Evolutionary conservation across 805 yeast species (phyloP).

Genomic region (Crinitomyces ghanaensis): DNA sequence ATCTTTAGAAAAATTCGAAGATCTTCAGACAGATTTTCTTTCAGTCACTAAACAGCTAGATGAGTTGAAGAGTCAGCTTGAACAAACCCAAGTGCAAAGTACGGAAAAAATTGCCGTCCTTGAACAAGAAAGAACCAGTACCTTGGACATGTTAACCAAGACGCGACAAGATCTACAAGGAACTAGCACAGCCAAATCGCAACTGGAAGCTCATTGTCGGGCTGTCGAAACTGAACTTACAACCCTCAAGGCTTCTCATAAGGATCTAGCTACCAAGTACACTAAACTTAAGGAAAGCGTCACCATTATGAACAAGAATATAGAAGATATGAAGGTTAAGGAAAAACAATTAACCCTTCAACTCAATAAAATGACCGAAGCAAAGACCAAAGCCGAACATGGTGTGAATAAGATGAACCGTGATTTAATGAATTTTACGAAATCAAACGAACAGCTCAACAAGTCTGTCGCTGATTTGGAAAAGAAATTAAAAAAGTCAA

Average conservation of each 20-base stretch:
- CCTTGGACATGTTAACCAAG: constrained; percentile 25
- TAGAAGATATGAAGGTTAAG: constrained; percentile 23
- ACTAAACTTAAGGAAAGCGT: constrained; percentile 18
- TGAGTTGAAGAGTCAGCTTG: constrained; percentile 16
- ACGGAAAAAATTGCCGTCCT: constrained; percentile 21
- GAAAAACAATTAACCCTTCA: constrained; percentile 26
- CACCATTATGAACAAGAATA: constrained; percentile 26
- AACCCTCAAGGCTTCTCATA: constrained; percentile 5
- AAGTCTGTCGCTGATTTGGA: constrained; percentile 27
- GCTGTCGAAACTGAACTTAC: constrained; percentile 15
- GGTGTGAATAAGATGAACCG: constrained; percentile 87
- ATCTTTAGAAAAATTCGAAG: constrained; percentile 45
- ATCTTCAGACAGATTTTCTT: constrained; percentile 23
- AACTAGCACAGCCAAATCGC: constrained; percentile 8
- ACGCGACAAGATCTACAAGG: constrained; percentile 13
- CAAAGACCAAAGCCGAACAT: constrained; percentile 59
- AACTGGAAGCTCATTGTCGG: constrained; percentile 15
- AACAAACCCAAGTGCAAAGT: constrained; percentile 21
- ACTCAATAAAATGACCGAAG: constrained; percentile 27
- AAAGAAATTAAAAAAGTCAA: constrained; percentile 14
- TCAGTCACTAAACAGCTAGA: constrained; percentile 14
- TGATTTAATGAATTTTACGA: constrained; percentile 58
- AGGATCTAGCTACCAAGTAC: constrained; percentile 15
- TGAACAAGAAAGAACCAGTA: constrained; percentile 28
- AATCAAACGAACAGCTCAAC: constrained; percentile 44